These are phyloP conservation scores for Aegilops speltoides DNA, from an alignment of 176 grass and related monocot genomes.

Conservation along the genomic window DNA sequence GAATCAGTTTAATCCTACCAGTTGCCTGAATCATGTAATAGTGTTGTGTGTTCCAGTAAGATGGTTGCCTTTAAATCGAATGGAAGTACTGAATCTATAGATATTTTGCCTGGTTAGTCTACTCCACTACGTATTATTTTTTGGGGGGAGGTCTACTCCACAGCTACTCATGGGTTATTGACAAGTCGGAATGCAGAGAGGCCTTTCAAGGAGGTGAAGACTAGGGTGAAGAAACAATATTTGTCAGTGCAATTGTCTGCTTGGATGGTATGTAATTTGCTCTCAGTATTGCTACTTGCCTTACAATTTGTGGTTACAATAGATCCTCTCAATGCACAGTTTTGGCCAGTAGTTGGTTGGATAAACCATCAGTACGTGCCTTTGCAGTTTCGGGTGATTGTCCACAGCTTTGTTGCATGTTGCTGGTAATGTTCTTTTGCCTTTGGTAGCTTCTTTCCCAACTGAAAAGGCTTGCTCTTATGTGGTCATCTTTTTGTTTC, in stretches of 20 bases:
- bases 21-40: not conserved
- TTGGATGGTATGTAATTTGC: constrained; percentile 67
- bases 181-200: constrained; percentile 49
- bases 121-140: not conserved
- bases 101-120: not conserved
- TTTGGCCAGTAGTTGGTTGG: constrained; percentile 90
- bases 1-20: not conserved
- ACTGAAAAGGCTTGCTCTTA: not conserved
- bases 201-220: constrained; percentile 67
- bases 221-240: constrained; percentile 78
- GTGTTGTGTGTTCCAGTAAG: not conserved
- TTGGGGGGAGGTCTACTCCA: not conserved
- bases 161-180: constrained; percentile 15
- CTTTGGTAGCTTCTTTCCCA: not conserved
- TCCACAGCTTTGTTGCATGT: constrained; percentile 79
- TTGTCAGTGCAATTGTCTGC: constrained; percentile 83
- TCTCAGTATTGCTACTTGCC: not conserved
- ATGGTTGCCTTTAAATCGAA: not conserved
- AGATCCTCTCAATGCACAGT: constrained; percentile 41
- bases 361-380: constrained; percentile 92
- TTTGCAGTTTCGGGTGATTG: constrained; percentile 83
- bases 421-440: constrained; percentile 62
- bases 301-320: not conserved
- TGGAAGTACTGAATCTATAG: not conserved
- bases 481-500: not conserved